Evolutionary conservation across 306 rosid species (phyloP), one percentile per base, ranked within the genome.

Genomic region (Psophocarpus tetragonolobus): DNA sequence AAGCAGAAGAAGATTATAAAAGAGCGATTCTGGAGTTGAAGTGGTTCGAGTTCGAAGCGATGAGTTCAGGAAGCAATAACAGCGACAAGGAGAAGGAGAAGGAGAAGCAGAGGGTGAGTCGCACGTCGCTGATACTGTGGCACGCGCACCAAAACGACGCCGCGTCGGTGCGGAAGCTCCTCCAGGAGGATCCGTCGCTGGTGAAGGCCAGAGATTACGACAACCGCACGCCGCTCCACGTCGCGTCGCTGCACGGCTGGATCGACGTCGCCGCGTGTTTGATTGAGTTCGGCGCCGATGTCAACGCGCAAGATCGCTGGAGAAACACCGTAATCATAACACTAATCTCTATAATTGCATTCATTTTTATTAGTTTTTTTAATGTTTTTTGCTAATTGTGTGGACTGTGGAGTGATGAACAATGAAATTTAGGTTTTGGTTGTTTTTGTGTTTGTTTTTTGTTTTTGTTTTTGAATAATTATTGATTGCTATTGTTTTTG

Each of bases 291-390:
- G 97, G 97, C 13, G 98, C 99, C 33, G 98, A 96, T 53, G 91
- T 96, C 87, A 96, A 96, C 92, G 88, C 99, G 4, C 99, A 92
- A 58, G 98, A 96, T 91, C 98, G 98, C 23, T 96, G 99, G 99
- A 96, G 87, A 86, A 91, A 96, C 82, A 92, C 99, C 26, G 99
- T 96, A 68, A 47, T 33, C 4, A 41, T 4, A 33, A 45, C 13
- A 15, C 14, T 45, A 24, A 57, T 57, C 1, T 2, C 17, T 2
- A 4, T 56, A 33, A 11, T 32, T 18, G 8, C 15, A 27, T 8
- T 23, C 17, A 18, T 18, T 36, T 8, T 23, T 12, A 15, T 14
- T n/a, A n/a, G n/a, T 8, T 1, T 1, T 26, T n/a, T n/a, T n/a
- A n/a, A n/a, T n/a, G n/a, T n/a, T n/a, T n/a, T n/a, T n/a, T n/a